A percentile compares a stretch with the other conserved stretches of the same genome.
phyloP scores from a whole-genome alignment of 2,329 filamentous ascomycete species.

The Lasiodiplodia gonubiensis region DNA sequence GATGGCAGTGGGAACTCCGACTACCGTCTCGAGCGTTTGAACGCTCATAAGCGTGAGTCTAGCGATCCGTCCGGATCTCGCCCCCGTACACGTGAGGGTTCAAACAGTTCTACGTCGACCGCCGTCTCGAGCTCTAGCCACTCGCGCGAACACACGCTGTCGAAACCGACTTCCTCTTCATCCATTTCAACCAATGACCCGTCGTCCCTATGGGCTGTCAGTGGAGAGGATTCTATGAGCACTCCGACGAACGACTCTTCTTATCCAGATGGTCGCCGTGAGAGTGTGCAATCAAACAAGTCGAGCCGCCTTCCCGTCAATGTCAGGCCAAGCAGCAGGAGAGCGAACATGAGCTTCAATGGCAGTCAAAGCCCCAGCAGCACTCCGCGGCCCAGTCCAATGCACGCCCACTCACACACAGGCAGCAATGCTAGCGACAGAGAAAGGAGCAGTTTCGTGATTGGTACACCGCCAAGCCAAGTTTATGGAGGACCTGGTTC shows the following conservation, averaged over 20 bases:
- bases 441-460: constrained; percentile 4
- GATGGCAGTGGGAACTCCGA: constrained; percentile 25
- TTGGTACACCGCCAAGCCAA: constrained; percentile 26
- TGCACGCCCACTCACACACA: not conserved
- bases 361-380: constrained; percentile 14
- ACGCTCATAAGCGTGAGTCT: constrained; percentile 5
- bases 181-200: constrained; percentile 5
- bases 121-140: constrained; percentile 19
- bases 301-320: constrained; percentile 23
- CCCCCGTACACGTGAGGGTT: constrained; percentile 23
- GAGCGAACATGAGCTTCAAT: constrained; percentile 12
- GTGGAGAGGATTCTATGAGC: constrained; percentile 13
- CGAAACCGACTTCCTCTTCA: constrained; percentile 12
- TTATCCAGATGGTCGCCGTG: constrained; percentile 14
- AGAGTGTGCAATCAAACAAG: constrained; percentile 15
- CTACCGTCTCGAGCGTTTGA: constrained; percentile 14
- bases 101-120: constrained; percentile 14
- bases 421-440: constrained; percentile 6
- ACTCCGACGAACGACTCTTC: constrained; percentile 18
- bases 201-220: constrained; percentile 14
- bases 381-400: constrained; percentile 2
- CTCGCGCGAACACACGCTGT: constrained; percentile 15
- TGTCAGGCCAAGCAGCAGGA: constrained; percentile 20
- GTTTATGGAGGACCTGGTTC: constrained; percentile 7
- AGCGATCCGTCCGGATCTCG: constrained; percentile 17